phyloP scores from a whole-genome alignment of 2,329 filamentous ascomycete species.

The Xylariales sp. region DNA sequence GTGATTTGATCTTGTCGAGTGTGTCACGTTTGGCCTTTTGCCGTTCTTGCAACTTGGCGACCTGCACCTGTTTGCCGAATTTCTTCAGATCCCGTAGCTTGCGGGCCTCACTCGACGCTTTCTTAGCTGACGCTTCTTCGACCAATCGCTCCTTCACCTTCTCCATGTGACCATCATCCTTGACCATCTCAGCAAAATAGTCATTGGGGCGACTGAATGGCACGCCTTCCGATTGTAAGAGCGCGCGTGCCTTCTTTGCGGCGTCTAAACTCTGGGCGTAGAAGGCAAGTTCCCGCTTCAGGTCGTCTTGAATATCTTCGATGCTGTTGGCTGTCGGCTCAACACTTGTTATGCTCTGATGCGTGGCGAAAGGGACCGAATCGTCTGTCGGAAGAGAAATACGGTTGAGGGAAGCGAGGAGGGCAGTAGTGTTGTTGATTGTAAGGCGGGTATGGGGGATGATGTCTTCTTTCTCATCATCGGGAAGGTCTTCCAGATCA shows the following conservation, averaged over 20 bases:
- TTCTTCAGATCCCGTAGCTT: conserved; percentile 96
- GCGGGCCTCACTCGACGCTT: conserved; percentile 84
- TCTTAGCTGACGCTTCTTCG: conserved; percentile 87
- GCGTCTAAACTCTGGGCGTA: conserved; percentile 85
- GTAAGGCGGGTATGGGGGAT: conserved; percentile 88
- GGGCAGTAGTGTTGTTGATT: conserved; percentile 93
- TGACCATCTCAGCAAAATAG: conserved; percentile 99
- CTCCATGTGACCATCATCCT: conserved; percentile 97
- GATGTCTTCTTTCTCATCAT: conserved; percentile 79
- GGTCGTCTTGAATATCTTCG: conserved; percentile 81
- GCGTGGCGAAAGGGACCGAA: conserved; percentile 72
- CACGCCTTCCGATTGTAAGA: conserved; percentile 75
- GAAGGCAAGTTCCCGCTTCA: conserved; percentile 88
- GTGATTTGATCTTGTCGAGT: conserved; percentile 86
- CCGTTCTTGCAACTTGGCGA: conserved; percentile 91
- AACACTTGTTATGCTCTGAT: conserved; percentile 70
- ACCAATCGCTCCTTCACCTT: conserved; percentile 91
- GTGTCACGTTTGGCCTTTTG: conserved; percentile 89
- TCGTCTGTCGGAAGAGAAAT: conserved; percentile 65
- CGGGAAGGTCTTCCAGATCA: conserved; percentile 73
- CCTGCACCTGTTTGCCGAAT: conserved; percentile 97
- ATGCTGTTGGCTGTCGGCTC: conserved; percentile 63
- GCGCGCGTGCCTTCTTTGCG: conserved; percentile 65
- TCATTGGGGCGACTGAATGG: conserved; percentile 86
- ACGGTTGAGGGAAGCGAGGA: conserved; percentile 73